phyloP scores from a whole-genome alignment of 1,284 basidiomycete species.

The Sanghuangporus sanghuang region DNA sequence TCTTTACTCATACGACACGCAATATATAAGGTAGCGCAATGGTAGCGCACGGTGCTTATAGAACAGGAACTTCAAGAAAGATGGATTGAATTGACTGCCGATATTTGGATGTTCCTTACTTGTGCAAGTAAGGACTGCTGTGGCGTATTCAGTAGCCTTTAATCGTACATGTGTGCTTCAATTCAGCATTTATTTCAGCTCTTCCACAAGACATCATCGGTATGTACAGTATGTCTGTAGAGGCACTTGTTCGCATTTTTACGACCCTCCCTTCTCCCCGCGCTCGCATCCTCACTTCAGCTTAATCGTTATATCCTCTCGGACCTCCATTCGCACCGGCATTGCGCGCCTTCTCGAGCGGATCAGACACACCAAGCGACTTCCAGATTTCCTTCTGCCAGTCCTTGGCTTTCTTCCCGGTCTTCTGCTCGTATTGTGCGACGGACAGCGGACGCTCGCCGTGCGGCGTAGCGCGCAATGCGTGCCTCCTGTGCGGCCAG shows the following conservation, averaged over 20 bases:
- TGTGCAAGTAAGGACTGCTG: no score
- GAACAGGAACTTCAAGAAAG: no score
- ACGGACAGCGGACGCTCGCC: slow-evolving; percentile 74
- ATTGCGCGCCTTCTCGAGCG: slow-evolving; percentile 12
- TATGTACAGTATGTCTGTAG: no score
- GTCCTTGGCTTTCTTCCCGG: slow-evolving; percentile 62
- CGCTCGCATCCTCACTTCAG: not conserved
- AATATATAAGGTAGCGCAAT: no score
- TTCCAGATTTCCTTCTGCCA: slow-evolving; percentile 62
- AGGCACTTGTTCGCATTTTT: not conserved
- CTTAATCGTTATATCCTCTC: slow-evolving; percentile 16
- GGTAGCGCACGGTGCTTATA: no score
- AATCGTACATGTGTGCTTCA: no score
- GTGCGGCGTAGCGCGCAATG: slow-evolving; percentile 76
- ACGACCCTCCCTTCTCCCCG: not conserved
- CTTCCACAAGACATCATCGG: no score
- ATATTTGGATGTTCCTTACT: no score
- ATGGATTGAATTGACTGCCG: no score
- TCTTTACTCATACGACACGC: no score
- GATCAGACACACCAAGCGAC: slow-evolving; percentile 46
- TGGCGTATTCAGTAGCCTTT: no score
- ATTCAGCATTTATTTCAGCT: no score
- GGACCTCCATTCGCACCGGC: slow-evolving; percentile 8
- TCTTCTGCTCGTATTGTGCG: slow-evolving; percentile 61
- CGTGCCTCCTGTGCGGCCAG: slow-evolving; percentile 71